These are phyloP conservation scores for Arthrobotrys sinensis DNA, from an alignment of 2,329 filamentous ascomycete genomes.

Conservation along the genomic window DNA sequence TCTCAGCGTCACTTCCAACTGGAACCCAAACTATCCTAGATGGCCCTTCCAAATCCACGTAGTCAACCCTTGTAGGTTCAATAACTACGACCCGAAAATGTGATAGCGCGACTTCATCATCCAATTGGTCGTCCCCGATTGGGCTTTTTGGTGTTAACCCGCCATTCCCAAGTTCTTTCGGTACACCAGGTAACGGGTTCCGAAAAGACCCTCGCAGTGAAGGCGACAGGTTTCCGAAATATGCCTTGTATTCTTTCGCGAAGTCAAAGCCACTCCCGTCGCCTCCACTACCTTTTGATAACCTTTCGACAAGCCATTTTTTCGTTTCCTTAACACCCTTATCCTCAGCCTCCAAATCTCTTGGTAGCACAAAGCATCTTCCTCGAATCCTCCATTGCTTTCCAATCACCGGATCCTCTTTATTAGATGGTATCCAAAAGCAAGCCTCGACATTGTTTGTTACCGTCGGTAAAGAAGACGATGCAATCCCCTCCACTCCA, in stretches of 20 bases:
- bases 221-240: slow-evolving; percentile 91
- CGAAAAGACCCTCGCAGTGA: slow-evolving; percentile 82
- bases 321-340: slow-evolving; percentile 26
- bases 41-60: slow-evolving; percentile 63
- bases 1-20: slow-evolving; percentile 47
- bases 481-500: slow-evolving; percentile 73
- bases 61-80: slow-evolving; percentile 79
- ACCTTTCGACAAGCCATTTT: slow-evolving; percentile 63
- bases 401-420: slow-evolving; percentile 73
- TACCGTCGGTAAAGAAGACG: slow-evolving; percentile 23
- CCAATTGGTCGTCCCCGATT: slow-evolving; percentile 68
- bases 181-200: slow-evolving; percentile 78
- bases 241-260: slow-evolving; percentile 82
- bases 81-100: slow-evolving; percentile 89
- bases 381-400: slow-evolving; percentile 87
- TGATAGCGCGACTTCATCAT: slow-evolving; percentile 76
- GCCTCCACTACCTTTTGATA: slow-evolving; percentile 27
- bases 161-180: slow-evolving; percentile 70
- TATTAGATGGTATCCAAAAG: slow-evolving; percentile 76
- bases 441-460: slow-evolving; percentile 77
- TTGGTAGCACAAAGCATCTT: slow-evolving; percentile 79
- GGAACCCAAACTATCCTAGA: slow-evolving; percentile 45
- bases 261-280: slow-evolving; percentile 79
- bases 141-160: slow-evolving; percentile 30
- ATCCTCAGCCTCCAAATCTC: slow-evolving; percentile 67